Evolutionary conservation across 129 eudicot genomes (phyloP), one percentile per base, ranked within the genome.

Genomic region (Flaveria brownii): DNA sequence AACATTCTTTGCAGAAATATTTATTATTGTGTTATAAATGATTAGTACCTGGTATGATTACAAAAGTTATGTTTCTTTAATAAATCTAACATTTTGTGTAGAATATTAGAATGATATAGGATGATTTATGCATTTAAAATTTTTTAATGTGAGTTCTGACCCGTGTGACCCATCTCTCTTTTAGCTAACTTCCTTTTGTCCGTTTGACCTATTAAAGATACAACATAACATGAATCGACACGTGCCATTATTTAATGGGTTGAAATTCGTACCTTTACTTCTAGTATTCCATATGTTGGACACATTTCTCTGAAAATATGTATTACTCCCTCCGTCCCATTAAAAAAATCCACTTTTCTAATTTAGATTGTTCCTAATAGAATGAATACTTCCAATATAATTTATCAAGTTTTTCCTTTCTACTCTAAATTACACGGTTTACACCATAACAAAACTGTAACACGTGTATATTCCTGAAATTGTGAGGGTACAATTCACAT

Each of bases 31-130:
- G 36, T 70, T 26, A 28, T 47, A 49, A 15, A 70, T 49, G 39
- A 43, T 68, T 70, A 26, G 75, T 28, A 23, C n/a, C 75, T 22
- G 51, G 15, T 49, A 15, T 71, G 75, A 26, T 70, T 15, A 50
- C 62, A 49, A 47, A 50, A 16, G 2, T 20, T 28, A 49, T 52
- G 22, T 51, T 30, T 50, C 33, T 71, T 39, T 25, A 4, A n/a
- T 3, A 51, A 15, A 30, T 22, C 6, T 23, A 25, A 30, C 30
- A 30, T 71, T 10, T 30, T 50, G 49, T 9, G 5, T 36, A 9
- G 42, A 20, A 20, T 20, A 20, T 20, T 20, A 20, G 22, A 71
- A 71, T 71, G 42, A 47, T 16, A 4, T 25, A 14, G 11, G 60
- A 47, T 25, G 46, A 51, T 71, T 36, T 52, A n/a, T 71, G 46